Evolutionary conservation across 805 yeast species (phyloP), one percentile per base, ranked within the genome.

Genomic region (Candida methanosorbosa): DNA sequence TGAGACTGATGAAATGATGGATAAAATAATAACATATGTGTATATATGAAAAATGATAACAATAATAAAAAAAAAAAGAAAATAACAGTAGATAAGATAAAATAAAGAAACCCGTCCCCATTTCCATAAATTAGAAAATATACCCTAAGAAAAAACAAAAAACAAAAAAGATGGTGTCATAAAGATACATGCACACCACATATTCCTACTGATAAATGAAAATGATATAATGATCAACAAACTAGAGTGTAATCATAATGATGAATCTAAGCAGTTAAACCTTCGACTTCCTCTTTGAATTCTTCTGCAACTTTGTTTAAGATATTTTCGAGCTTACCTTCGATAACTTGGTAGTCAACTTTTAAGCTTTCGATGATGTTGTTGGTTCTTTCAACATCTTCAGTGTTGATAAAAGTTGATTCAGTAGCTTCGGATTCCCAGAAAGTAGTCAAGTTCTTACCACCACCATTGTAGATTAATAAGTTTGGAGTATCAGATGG

Each of bases 391-490:
- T 43, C 38, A 15, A 41, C 29, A 34, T 48, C 55, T 36, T 34
- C 38, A 21, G 18, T 9, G 16, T n/a, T 16, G 12, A 16, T 17
- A n/a, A 27, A 26, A 27, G 26, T 19, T 2, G 30, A 18, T 16
- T 27, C 18, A 27, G 28, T n/a, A 9, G 31, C 9, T 21, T 17
- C 17, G 4, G 26, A 17, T 18, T 52, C 59, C 85, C 86, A 80
- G 70, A 80, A 79, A 29, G 66, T 73, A 36, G 74, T 63, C 50
- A 79, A 57, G 59, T 78, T 77, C 52, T 72, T 76, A 46, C 90
- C 92, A 39, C 76, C 92, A 68, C 92, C 94, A 52, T 83, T 83
- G 68, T 64, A 83, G 33, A 83, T 81, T 60, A 83, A 71, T 42
- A 72, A 58, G 62, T 83, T 83, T 49, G 88, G 90, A 33, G 92